These are phyloP conservation scores for Malassezia equina DNA, from an alignment of 1,284 basidiomycete genomes.

Conservation along the genomic window DNA sequence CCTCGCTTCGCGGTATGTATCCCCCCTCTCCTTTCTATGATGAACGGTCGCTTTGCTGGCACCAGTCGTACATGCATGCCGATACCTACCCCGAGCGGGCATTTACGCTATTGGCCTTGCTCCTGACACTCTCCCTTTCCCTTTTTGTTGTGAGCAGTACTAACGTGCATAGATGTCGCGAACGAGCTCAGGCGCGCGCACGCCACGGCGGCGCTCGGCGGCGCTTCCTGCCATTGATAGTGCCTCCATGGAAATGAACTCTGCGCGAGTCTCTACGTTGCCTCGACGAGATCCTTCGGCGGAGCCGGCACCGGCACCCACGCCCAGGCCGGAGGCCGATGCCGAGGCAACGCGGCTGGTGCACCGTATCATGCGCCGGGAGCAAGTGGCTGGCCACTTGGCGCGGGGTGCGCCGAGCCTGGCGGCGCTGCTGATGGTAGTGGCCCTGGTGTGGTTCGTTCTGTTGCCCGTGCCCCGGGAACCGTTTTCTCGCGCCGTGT, in stretches of 20 bases:
- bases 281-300: background rate
- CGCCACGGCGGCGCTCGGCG: background rate
- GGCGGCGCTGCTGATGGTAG: constrained; percentile 12
- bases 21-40: constrained; percentile 2
- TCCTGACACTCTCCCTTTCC: constrained; percentile 12
- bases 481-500: constrained; percentile 34
- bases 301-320: background rate
- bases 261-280: background rate
- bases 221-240: background rate
- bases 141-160: background rate
- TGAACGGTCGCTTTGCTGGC: constrained; percentile 21
- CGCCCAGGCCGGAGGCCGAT: too few species aligned
- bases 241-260: background rate
- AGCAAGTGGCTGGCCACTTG: background rate
- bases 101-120: constrained; percentile 20
- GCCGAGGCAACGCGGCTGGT: background rate
- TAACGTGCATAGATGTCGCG: constrained; percentile 10
- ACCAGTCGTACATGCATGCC: constrained; percentile 19
- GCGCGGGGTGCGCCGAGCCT: background rate
- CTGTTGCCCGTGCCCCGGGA: constrained; percentile 27
- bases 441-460: constrained; percentile 22
- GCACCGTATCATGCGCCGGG: background rate
- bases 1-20: constrained; percentile 11
- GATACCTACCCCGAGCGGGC: constrained; percentile 17
- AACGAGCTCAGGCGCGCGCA: background rate